phyloP scores from a whole-genome alignment of 164 flowering plant genomes.

The Annona squamosa region DNA sequence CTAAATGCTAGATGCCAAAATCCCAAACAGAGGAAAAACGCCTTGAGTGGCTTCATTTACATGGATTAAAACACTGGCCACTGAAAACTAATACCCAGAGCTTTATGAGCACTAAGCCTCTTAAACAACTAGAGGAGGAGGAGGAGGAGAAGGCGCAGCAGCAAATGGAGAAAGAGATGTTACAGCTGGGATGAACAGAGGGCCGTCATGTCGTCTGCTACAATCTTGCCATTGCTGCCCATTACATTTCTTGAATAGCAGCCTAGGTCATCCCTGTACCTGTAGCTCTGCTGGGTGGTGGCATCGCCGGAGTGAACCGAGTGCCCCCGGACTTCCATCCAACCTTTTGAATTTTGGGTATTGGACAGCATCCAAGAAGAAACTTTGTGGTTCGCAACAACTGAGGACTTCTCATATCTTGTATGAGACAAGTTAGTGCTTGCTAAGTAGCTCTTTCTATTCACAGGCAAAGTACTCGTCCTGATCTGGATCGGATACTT shows the following conservation, averaged over 20 bases:
- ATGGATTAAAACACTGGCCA: too few relatives aligned
- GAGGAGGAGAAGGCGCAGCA: too few relatives aligned
- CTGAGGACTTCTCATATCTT: slow-evolving; percentile 21
- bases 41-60: too few relatives aligned
- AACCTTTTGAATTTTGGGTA: slow-evolving; percentile 47
- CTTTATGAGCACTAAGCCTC: too few relatives aligned
- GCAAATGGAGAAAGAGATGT: background rate
- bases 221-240: slow-evolving; percentile 34
- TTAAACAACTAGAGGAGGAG: too few relatives aligned
- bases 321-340: slow-evolving; percentile 70
- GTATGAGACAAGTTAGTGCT: slow-evolving; percentile 37
- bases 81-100: too few relatives aligned
- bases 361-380: slow-evolving; percentile 19
- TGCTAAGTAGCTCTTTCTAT: slow-evolving; percentile 23
- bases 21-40: too few relatives aligned
- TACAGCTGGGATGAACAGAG: background rate
- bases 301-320: slow-evolving; percentile 53
- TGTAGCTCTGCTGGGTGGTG: slow-evolving; percentile 38
- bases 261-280: slow-evolving; percentile 25
- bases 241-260: slow-evolving; percentile 38
- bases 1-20: too few relatives aligned
- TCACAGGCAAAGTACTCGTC: slow-evolving; percentile 30
- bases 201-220: slow-evolving; percentile 15
- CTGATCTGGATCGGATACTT: slow-evolving; percentile 39
- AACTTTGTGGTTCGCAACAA: slow-evolving; percentile 4